Conservation (phyloP, 148 eudicot species). For the Bassia scoparia region DNA sequence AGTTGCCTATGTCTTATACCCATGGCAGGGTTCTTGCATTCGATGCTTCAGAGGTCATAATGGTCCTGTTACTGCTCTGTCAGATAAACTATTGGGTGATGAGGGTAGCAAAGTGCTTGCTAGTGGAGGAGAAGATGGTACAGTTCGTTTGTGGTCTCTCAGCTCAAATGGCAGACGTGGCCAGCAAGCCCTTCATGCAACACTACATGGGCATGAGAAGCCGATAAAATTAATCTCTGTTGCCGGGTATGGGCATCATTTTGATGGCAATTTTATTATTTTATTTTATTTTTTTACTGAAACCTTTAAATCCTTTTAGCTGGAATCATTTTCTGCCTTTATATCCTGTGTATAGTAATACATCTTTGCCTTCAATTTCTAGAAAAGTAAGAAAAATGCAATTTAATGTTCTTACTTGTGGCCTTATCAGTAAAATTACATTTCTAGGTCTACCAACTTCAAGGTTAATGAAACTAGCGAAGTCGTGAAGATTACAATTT, state of each 20-base stretch:
- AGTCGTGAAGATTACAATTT: neutral
- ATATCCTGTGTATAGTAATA: neutral
- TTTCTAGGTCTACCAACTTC: neutral
- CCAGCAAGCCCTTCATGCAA: conserved; percentile 59
- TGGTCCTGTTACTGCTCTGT: conserved; percentile 62
- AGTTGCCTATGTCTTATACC: neutral
- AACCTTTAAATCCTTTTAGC: neutral
- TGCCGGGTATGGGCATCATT: conserved; percentile 50
- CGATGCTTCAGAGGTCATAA: conserved; percentile 70
- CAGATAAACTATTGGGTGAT: conserved; percentile 64
- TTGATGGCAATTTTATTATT: conserved; percentile 12
- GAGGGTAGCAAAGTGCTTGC: conserved; percentile 51
- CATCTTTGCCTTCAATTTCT: neutral
- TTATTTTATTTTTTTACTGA: conserved; percentile 4
- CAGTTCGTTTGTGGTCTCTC: conserved; percentile 84
- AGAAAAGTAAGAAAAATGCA: too few relatives aligned
- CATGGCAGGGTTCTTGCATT: conserved; percentile 48
- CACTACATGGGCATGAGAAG: conserved; percentile 64
- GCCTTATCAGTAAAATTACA: neutral
- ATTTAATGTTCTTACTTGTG: too few relatives aligned
- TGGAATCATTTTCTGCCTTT: neutral
- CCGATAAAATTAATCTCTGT: conserved; percentile 55
- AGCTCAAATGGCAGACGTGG: conserved; percentile 61
- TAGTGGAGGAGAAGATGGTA: conserved; percentile 82
- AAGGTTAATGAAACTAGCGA: neutral